Evolutionary conservation across 108 stramenopile genomes (phyloP).

Genomic region (Heterococcus sp.): DNA sequence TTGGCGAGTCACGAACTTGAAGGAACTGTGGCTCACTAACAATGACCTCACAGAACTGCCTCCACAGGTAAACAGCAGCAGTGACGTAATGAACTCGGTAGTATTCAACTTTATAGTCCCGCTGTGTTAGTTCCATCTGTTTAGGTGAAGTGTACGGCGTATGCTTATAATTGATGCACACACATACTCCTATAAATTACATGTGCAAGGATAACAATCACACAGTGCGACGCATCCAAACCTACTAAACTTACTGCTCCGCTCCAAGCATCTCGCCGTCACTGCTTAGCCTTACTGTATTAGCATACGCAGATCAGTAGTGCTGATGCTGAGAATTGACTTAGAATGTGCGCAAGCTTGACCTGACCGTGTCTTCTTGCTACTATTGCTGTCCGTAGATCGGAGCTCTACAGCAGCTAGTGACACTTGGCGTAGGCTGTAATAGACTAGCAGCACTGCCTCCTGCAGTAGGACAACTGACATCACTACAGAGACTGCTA

Average conservation of each 20-base stretch:
- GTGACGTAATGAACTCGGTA: too few relatives aligned
- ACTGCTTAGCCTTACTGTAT: neutral
- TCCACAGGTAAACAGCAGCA: neutral
- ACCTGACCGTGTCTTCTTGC: neutral
- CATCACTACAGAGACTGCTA: conserved; percentile 6
- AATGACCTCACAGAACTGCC: conserved; percentile 36
- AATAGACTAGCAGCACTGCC: conserved; percentile 36
- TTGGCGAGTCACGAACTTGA: conserved; percentile 3
- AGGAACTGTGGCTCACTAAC: conserved; percentile 38
- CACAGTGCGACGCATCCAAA: neutral
- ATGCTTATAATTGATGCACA: too few relatives aligned
- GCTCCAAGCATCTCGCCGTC: neutral
- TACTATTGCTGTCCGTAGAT: conserved; percentile 3
- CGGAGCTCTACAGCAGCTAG: conserved; percentile 6
- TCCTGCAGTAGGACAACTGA: conserved; percentile 12
- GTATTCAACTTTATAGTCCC: neutral
- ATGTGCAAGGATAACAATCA: too few relatives aligned
- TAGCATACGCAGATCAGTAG: neutral
- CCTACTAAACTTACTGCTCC: neutral
- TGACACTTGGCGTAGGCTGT: conserved; percentile 24
- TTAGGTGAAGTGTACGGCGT: too few relatives aligned
- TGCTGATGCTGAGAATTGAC: neutral
- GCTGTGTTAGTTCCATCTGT: neutral
- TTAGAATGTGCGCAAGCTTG: neutral
- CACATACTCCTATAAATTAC: too few relatives aligned